Conservation (phyloP, 2,329 filamentous ascomycete genomes). For the Zopfia rhizophila region DNA sequence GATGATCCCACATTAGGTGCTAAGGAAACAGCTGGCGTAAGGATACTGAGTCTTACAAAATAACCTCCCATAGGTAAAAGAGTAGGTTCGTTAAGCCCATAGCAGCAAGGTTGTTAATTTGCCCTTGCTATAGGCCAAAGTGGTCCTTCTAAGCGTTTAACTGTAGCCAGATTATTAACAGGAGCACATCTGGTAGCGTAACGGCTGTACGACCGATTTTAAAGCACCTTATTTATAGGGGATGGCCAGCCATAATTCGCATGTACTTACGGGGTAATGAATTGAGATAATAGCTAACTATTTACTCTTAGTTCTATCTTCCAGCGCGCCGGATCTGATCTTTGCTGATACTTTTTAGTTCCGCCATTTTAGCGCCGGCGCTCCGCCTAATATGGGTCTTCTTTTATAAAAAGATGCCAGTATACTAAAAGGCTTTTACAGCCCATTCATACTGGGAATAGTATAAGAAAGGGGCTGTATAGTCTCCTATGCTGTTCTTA, state of each 20-base stretch:
- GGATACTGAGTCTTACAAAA: slow-evolving; percentile 6
- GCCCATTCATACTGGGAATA: too few relatives aligned
- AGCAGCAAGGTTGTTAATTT: slow-evolving; percentile 6
- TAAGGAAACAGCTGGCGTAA: background rate
- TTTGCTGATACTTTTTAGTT: slow-evolving; percentile 3
- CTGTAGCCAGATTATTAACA: slow-evolving; percentile 4
- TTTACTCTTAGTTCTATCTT: slow-evolving; percentile 8
- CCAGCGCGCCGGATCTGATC: slow-evolving; percentile 3
- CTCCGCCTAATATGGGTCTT: too few relatives aligned
- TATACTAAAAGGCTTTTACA: too few relatives aligned
- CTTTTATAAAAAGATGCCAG: too few relatives aligned
- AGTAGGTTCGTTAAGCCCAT: slow-evolving; percentile 4
- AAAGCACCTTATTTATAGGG: slow-evolving; percentile 3
- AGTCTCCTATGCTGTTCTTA: too few relatives aligned
- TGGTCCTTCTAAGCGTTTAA: slow-evolving; percentile 5
- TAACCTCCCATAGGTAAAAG: slow-evolving; percentile 8
- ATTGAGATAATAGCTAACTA: slow-evolving; percentile 8
- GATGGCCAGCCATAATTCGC: slow-evolving; percentile 4
- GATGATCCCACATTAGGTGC: background rate
- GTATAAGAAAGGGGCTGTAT: too few relatives aligned
- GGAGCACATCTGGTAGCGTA: slow-evolving; percentile 3
- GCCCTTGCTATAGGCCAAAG: background rate
- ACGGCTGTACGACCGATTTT: background rate
- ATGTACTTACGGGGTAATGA: slow-evolving; percentile 5
- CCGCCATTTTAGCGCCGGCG: too few relatives aligned